phyloP scores from a whole-genome alignment of 2,329 filamentous ascomycete species.

The Capronia coronata region DNA sequence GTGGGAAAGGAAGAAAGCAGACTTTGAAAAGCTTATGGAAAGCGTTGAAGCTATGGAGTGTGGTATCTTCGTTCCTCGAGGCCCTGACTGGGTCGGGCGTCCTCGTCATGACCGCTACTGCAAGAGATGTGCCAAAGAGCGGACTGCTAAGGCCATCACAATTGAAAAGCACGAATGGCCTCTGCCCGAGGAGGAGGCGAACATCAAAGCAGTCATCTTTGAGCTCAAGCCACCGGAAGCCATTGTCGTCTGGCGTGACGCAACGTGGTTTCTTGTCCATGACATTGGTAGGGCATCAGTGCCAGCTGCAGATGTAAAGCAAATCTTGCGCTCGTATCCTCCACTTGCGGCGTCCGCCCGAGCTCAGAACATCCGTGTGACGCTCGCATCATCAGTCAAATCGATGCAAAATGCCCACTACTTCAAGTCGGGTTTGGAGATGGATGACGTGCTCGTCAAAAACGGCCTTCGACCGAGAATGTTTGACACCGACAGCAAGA shows the following conservation, averaged over 20 bases:
- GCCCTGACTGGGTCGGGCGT: neutral
- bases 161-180: constrained; percentile 55
- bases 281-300: constrained; percentile 29
- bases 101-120: constrained; percentile 29
- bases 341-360: constrained; percentile 13
- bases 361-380: constrained; percentile 16
- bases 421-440: constrained; percentile 1
- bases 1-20: constrained; percentile 28
- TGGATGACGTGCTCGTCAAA: constrained; percentile 39
- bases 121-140: constrained; percentile 33
- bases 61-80: constrained; percentile 1
- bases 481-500: constrained; percentile 31
- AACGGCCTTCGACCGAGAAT: constrained; percentile 43
- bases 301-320: neutral
- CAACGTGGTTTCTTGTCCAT: constrained; percentile 39
- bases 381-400: constrained; percentile 19
- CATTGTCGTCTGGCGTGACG: constrained; percentile 47
- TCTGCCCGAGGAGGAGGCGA: constrained; percentile 34
- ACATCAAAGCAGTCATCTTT: constrained; percentile 47
- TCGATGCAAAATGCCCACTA: constrained; percentile 24
- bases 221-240: constrained; percentile 43
- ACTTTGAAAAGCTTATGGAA: constrained; percentile 32
- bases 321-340: constrained; percentile 5
- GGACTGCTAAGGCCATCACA: constrained; percentile 34
- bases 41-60: constrained; percentile 10